These are phyloP conservation scores for Gynostemma pentaphyllum DNA, from an alignment of 306 rosid species.

Conservation along the genomic window DNA sequence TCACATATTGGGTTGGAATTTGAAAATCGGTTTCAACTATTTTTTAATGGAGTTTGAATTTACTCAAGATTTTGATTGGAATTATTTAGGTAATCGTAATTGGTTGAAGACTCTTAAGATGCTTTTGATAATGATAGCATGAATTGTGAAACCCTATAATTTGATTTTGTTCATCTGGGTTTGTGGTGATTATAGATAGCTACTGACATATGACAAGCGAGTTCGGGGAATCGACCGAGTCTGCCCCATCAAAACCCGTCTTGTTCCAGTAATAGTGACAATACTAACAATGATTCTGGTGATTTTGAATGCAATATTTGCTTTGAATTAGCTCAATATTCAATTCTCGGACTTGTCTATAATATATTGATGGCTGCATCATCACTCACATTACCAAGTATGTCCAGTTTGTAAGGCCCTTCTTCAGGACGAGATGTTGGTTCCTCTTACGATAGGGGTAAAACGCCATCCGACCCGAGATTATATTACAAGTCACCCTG, in stretches of 20 bases:
- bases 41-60: neutral
- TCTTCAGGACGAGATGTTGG: constrained; percentile 60
- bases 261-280: constrained; percentile 25
- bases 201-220: constrained; percentile 37
- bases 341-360: constrained; percentile 90
- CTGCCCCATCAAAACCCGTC: constrained; percentile 40
- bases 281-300: constrained; percentile 43
- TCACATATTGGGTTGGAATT: neutral
- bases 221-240: constrained; percentile 50
- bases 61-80: neutral
- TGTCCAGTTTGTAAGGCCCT: constrained; percentile 96
- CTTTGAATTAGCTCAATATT: constrained; percentile 83
- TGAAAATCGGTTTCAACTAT: neutral
- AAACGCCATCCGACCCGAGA: constrained; percentile 62
- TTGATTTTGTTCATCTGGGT: neutral
- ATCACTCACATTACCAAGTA: constrained; percentile 82
- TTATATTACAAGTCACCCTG: constrained; percentile 69
- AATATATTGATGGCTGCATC: constrained; percentile 82
- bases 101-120: neutral
- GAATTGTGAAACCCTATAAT: neutral
- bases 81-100: neutral
- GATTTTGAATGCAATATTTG: constrained; percentile 96
- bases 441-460: constrained; percentile 95
- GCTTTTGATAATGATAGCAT: neutral
- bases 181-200: neutral